phyloP scores from a whole-genome alignment of 2,329 filamentous ascomycete genomes.

The Basipetospora chlamydospora region DNA sequence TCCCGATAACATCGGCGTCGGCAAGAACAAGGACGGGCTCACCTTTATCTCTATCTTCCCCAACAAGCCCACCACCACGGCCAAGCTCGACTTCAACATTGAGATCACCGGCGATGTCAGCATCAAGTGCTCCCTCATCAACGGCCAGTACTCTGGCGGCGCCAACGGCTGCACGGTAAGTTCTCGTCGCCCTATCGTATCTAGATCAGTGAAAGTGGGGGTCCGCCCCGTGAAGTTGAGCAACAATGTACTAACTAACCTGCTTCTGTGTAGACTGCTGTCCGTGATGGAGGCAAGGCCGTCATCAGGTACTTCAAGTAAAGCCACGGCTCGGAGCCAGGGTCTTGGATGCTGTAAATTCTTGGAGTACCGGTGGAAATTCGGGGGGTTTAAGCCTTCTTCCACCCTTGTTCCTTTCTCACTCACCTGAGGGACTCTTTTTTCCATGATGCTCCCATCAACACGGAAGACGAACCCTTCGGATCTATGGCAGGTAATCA shows the following conservation, averaged over 20 bases:
- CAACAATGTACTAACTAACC: too few species aligned
- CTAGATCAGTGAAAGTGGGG: not conserved
- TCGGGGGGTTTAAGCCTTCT: too few species aligned
- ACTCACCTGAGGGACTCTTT: too few species aligned
- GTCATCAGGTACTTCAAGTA: conserved; percentile 26
- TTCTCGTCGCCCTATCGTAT: conserved; percentile 12
- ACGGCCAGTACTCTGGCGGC: conserved; percentile 46
- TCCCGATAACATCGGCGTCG: conserved; percentile 73
- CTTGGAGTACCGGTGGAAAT: too few species aligned
- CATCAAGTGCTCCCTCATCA: conserved; percentile 47
- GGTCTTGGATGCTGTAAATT: too few species aligned
- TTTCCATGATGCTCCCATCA: too few species aligned
- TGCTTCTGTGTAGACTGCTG: conserved; percentile 28
- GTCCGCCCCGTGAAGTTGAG: not conserved
- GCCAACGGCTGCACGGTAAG: conserved; percentile 67
- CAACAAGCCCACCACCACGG: conserved; percentile 61
- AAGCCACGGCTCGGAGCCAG: too few species aligned
- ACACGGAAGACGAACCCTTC: too few species aligned
- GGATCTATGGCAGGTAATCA: too few species aligned
- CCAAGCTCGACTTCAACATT: conserved; percentile 63
- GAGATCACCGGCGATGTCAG: conserved; percentile 53
- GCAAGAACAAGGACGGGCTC: conserved; percentile 44
- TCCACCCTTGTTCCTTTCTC: not conserved
- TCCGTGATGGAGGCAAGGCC: conserved; percentile 25
- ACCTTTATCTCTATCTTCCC: conserved; percentile 77